Base-by-base conservation (phyloP, 345 rosid species). In the Gossypium ekmanianum region DNA sequence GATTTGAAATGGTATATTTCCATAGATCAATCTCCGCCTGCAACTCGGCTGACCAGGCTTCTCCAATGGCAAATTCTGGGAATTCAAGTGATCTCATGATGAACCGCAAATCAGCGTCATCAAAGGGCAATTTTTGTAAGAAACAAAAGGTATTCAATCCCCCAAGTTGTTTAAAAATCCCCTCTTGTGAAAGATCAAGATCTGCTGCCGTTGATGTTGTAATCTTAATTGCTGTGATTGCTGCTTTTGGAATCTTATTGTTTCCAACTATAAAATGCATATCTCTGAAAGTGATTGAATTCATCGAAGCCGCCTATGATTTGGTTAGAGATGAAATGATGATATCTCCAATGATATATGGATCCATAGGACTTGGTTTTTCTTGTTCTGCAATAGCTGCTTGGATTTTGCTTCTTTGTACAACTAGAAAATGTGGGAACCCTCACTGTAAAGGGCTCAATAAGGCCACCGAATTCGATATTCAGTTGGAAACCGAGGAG, bases 181-280 rank as follows among this genome's bases (percentile, higher is more conserved):
- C 61, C 20, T 56, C 27, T 56, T 56, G 61, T 18, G 27, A 56
- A 18, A 56, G 61, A 56, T 20, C 61, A 56, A 56, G 61, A 18
- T 56, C 61, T 20, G 61, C 24, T 1, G 61, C 26, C 61, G 3
- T 56, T 56, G 61, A 56, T 56, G 61, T 56, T 56, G 26, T 56
- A 11, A 56, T 56, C 61, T 56, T 56, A 56, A 56, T 56, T 56
- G 61, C 61, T 9, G 61, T 56, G 61, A 20, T 56, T 2, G 26
- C 61, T 9, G 61, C 61, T 57, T 57, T 57, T 20, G 61, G 61
- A 57, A 18, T 57, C 61, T 57, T 57, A 57, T 57, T 57, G 61
- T 57, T 57, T 20, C 61, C 61, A 3, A 20, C 27, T 57, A 57
- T 57, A 22, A 57, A 57, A 57, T 57, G 26, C 61, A 20, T 57